Evolutionary conservation across 768 basidiomycete genomes (phyloP), one percentile per base, ranked within the genome.

Genomic region (Mycena rebaudengoi): DNA sequence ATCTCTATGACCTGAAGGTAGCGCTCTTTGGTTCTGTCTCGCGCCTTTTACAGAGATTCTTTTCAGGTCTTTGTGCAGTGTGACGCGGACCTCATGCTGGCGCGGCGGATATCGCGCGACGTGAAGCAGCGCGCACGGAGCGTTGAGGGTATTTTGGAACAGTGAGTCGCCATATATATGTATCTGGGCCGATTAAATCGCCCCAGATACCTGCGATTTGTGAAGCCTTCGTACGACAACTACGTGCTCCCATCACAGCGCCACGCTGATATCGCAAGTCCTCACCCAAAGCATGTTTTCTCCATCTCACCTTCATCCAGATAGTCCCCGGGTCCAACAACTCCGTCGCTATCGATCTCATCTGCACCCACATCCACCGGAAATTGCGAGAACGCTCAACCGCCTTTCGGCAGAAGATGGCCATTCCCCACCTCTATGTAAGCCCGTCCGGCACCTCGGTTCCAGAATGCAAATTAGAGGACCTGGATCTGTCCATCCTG

Each of bases 81-180:
- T 62, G 96, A 99, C 73, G 91, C 96, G 8, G 98, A 99, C 75
- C 80, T 99, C 21, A 99, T 99, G 98, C 89, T 99, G 48, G 95
- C 97, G 1, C 88, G 98, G 60, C 88, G 98, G 37, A 91, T 99
- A 55, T 83, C 87, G 65, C 84, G 98, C 56, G 98, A 99, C 71
- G 86, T 94, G 18, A 86, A 88, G 69, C 96, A 99, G 74, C 86
- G 98, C 44, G 94, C 94, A 0, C 81, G 98, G 55, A 88, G 83
- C 57, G 90, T 98, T 0, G 88, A 89, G 4, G 96, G 97, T 2
- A 86, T 98, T 49, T 84, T 98, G 11, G 93, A 96, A 70, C 96
- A 98, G 91, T 94, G 68, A 63, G 85, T 73, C 68, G 48, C 41
- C 26, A 25, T 23, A 16, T 33, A 12, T 16, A 26, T 16, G n/a